Evolutionary conservation across 2,329 filamentous ascomycete species (phyloP).

Genomic region (Sporothrix sp.): DNA sequence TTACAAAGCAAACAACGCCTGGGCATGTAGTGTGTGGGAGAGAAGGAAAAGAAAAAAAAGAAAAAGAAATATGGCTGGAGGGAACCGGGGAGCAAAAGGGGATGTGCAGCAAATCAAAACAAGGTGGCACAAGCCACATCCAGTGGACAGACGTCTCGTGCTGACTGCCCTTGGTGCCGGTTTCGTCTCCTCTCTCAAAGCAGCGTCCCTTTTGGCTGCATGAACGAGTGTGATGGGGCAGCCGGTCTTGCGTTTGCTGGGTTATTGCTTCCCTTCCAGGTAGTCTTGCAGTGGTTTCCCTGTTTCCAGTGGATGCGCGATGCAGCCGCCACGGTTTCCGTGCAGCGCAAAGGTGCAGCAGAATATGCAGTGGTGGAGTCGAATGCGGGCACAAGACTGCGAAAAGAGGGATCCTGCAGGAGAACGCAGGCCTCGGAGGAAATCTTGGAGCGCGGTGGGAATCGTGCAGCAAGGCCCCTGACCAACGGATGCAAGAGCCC

Average conservation of each 20-base stretch:
- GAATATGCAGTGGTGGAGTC: slow-evolving; percentile 8
- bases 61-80: neutral
- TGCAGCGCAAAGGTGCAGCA: slow-evolving; percentile 11
- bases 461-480: slow-evolving; percentile 5
- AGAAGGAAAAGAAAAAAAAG: neutral
- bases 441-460: neutral
- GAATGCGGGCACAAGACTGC: slow-evolving; percentile 3
- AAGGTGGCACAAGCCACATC: slow-evolving; percentile 10
- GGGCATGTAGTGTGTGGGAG: neutral
- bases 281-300: neutral
- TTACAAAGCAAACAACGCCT: slow-evolving; percentile 11
- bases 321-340: slow-evolving; percentile 1
- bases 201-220: slow-evolving; percentile 6
- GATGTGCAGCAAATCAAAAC: neutral
- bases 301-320: neutral
- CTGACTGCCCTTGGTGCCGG: neutral
- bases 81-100: neutral
- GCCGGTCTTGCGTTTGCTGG: slow-evolving; percentile 1
- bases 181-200: slow-evolving; percentile 1
- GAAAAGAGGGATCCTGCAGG: neutral
- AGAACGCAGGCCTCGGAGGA: neutral
- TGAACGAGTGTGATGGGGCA: slow-evolving; percentile 11
- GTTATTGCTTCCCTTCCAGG: neutral
- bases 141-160: neutral
- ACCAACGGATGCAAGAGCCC: neutral